A percentile compares a stretch with the other conserved stretches of the same genome.
Conservation (phyloP, 75 land plant genomes). For the Pseudotsuga menziesii region DNA sequence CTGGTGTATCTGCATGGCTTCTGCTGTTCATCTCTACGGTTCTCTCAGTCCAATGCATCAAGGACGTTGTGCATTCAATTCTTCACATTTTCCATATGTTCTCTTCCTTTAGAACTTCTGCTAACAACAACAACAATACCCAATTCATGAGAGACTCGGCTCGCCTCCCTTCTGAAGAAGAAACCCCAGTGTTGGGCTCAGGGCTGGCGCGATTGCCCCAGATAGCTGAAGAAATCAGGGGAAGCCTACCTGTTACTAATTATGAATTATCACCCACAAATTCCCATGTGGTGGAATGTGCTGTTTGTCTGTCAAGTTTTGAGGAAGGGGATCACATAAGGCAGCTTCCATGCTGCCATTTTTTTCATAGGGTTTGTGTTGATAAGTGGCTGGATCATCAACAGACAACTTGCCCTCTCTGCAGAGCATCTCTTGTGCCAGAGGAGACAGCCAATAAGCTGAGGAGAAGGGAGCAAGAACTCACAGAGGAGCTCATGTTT, state of each 20-base stretch:
- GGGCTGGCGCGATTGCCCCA: slow-evolving; percentile 6
- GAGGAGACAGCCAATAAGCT: slow-evolving; percentile 14
- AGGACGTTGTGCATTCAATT: slow-evolving; percentile 8
- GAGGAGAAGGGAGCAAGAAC: slow-evolving; percentile 25
- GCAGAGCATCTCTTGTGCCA: slow-evolving; percentile 31
- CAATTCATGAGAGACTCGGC: neutral
- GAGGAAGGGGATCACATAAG: slow-evolving; percentile 16
- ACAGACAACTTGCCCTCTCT: slow-evolving; percentile 55
- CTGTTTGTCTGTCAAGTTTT: slow-evolving; percentile 51
- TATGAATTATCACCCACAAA: neutral
- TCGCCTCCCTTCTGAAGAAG: neutral
- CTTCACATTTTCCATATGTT: slow-evolving; percentile 3
- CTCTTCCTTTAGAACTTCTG: no score
- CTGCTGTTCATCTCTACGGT: slow-evolving; percentile 16
- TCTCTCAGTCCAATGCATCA: slow-evolving; percentile 19
- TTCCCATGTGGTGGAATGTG: slow-evolving; percentile 26
- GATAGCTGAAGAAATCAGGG: slow-evolving; percentile 20
- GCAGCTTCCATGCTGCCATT: slow-evolving; percentile 45
- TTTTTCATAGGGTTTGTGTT: slow-evolving; percentile 48
- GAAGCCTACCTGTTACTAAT: slow-evolving; percentile 11
- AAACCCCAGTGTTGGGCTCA: slow-evolving; percentile 6
- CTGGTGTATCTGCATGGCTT: slow-evolving; percentile 19
- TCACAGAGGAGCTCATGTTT: slow-evolving; percentile 57
- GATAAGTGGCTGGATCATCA: slow-evolving; percentile 45
- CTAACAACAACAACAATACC: neutral